Evolutionary conservation across 768 basidiomycete genomes (phyloP).

Genomic region (Trametes punicea): DNA sequence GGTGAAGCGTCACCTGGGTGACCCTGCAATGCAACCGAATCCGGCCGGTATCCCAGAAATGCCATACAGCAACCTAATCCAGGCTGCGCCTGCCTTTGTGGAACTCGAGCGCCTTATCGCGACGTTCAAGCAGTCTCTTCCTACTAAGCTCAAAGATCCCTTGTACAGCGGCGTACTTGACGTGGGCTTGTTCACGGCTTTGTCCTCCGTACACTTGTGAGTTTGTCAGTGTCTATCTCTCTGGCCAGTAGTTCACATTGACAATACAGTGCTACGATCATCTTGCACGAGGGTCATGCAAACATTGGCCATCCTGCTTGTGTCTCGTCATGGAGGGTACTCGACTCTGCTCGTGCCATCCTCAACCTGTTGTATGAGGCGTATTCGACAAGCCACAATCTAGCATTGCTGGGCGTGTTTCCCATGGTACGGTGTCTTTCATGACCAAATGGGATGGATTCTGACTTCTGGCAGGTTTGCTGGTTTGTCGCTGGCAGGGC

Average conservation of each 20-base stretch:
- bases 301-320: conserved; percentile 55
- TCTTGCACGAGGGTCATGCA: conserved; percentile 77
- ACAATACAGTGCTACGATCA: conserved; percentile 53
- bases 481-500: conserved; percentile 72
- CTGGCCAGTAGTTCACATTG: conserved; percentile 29
- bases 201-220: conserved; percentile 22
- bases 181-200: conserved; percentile 48
- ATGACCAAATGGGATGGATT: too few relatives aligned
- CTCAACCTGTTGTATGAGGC: conserved; percentile 65
- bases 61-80: neutral
- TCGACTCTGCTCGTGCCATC: conserved; percentile 62
- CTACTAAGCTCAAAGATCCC: conserved; percentile 52
- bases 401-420: conserved; percentile 67
- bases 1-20: conserved; percentile 56
- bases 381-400: conserved; percentile 68
- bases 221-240: neutral
- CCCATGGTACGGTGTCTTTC: conserved; percentile 47
- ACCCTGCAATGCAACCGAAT: conserved; percentile 36
- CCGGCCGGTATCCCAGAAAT: conserved; percentile 16
- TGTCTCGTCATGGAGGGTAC: conserved; percentile 64
- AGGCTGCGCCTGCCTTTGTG: conserved; percentile 42
- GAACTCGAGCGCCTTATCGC: conserved; percentile 58
- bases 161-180: conserved; percentile 51
- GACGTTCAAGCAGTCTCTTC: conserved; percentile 58
- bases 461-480: conserved; percentile 40